Percentiles rank a stretch among this genome's conserved stretches.
Evolutionary conservation across 306 rosid species (phyloP).

Genomic region (Lathyrus oleraceus): DNA sequence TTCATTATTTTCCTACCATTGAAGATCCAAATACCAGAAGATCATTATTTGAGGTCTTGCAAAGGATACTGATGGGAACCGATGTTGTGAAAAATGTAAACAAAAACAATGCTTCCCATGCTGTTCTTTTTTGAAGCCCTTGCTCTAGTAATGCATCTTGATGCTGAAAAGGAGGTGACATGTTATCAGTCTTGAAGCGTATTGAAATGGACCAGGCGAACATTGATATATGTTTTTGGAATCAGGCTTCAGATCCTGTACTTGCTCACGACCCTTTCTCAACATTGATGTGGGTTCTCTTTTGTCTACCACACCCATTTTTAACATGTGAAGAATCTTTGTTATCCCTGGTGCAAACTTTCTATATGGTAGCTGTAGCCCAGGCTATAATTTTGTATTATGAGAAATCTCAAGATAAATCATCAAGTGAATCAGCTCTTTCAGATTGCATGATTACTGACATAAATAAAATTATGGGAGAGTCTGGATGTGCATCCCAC

Average conservation of each 20-base stretch:
- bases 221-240: no score
- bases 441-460: constrained; percentile 70
- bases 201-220: no score
- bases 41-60: constrained; percentile 97
- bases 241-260: no score
- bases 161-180: no score
- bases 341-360: constrained; percentile 75
- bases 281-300: constrained; percentile 92
- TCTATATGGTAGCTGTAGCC: constrained; percentile 75
- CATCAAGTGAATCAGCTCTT: constrained; percentile 44
- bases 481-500: constrained; percentile 48
- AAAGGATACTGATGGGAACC: constrained; percentile 97
- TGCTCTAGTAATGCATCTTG: constrained; percentile 88
- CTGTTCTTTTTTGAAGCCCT: constrained; percentile 99
- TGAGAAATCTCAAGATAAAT: constrained; percentile 49
- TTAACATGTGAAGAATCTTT: constrained; percentile 79
- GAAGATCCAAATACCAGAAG: constrained; percentile 99
- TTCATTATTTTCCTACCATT: constrained; percentile 89
- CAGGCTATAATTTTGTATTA: constrained; percentile 72
- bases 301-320: constrained; percentile 84
- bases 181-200: no score
- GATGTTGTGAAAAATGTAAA: constrained; percentile 99
- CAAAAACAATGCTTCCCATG: constrained; percentile 98
- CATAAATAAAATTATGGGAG: constrained; percentile 56
- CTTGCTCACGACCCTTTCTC: constrained; percentile 97